phyloP scores from a whole-genome alignment of 1,139 yeast species.

The Suhomyces kunorum region DNA sequence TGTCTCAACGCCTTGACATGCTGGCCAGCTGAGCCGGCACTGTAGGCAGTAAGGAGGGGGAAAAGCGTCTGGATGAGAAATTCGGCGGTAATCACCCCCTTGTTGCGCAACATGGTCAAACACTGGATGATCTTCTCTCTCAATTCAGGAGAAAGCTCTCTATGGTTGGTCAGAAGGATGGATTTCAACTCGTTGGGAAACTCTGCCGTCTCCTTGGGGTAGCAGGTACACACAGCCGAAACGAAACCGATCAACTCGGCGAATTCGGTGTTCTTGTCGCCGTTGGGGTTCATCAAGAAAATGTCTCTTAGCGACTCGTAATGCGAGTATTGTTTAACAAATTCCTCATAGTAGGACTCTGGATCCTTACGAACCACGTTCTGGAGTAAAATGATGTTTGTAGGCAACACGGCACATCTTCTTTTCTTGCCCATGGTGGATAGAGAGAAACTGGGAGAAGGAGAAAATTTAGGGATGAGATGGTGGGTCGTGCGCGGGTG shows the following conservation, averaged over 20 bases:
- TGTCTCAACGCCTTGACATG: conserved; percentile 83
- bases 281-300: conserved; percentile 66
- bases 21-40: conserved; percentile 50
- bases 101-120: conserved; percentile 85
- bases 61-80: conserved; percentile 80
- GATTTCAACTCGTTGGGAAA: conserved; percentile 81
- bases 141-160: conserved; percentile 77
- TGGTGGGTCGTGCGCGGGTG: conserved; percentile 8
- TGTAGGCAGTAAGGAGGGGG: conserved; percentile 69
- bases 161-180: conserved; percentile 71
- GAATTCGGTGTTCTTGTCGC: conserved; percentile 69
- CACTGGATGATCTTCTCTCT: conserved; percentile 91
- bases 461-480: conserved; percentile 7
- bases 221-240: conserved; percentile 86
- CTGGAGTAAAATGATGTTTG: conserved; percentile 86
- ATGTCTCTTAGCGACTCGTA: conserved; percentile 89
- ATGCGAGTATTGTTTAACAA: conserved; percentile 86
- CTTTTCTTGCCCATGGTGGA: conserved; percentile 73
- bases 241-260: conserved; percentile 86
- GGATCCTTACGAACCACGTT: conserved; percentile 94
- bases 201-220: conserved; percentile 80
- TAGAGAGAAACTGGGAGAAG: not conserved
- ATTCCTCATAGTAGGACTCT: conserved; percentile 89
- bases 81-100: conserved; percentile 79
- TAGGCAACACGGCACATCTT: conserved; percentile 90